Evolutionary conservation across 2,329 filamentous ascomycete genomes (phyloP).

Genomic region (Epichloe sp.): DNA sequence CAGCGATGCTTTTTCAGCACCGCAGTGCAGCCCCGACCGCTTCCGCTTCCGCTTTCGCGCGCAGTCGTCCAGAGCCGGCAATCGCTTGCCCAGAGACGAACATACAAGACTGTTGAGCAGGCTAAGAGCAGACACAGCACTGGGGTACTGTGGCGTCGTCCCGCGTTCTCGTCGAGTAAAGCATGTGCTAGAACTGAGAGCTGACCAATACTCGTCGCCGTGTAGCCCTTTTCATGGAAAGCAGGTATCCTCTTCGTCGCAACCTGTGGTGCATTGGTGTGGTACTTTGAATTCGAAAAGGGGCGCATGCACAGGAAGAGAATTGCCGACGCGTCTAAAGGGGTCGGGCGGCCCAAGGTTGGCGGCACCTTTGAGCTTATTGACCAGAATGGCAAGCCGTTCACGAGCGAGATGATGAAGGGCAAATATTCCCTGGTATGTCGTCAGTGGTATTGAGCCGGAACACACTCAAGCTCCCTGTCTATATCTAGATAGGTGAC

Average conservation of each 20-base stretch:
- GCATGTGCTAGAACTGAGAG: background rate
- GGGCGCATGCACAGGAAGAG: constrained; percentile 77
- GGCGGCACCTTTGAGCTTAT: constrained; percentile 74
- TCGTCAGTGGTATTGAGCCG: constrained; percentile 6
- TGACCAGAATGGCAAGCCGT: constrained; percentile 67
- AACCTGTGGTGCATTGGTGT: constrained; percentile 63
- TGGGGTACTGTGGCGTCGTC: constrained; percentile 28
- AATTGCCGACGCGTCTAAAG: constrained; percentile 84
- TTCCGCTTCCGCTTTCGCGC: constrained; percentile 19
- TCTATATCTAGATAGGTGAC: background rate
- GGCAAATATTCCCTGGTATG: constrained; percentile 71
- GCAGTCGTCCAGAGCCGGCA: constrained; percentile 19
- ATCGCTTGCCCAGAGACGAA: constrained; percentile 24
- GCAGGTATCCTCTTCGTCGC: constrained; percentile 74
- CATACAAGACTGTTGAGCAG: constrained; percentile 43
- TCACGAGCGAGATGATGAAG: constrained; percentile 69
- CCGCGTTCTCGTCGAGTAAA: background rate
- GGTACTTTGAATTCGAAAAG: constrained; percentile 93
- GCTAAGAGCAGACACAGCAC: constrained; percentile 44
- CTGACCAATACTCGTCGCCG: constrained; percentile 14
- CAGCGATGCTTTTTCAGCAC: constrained; percentile 28
- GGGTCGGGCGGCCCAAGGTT: constrained; percentile 83
- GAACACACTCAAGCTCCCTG: background rate
- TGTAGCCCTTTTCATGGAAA: constrained; percentile 83
- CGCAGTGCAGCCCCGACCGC: constrained; percentile 21